phyloP scores from a whole-genome alignment of 768 basidiomycete species.

The Phlebiopsis flavidoalba region DNA sequence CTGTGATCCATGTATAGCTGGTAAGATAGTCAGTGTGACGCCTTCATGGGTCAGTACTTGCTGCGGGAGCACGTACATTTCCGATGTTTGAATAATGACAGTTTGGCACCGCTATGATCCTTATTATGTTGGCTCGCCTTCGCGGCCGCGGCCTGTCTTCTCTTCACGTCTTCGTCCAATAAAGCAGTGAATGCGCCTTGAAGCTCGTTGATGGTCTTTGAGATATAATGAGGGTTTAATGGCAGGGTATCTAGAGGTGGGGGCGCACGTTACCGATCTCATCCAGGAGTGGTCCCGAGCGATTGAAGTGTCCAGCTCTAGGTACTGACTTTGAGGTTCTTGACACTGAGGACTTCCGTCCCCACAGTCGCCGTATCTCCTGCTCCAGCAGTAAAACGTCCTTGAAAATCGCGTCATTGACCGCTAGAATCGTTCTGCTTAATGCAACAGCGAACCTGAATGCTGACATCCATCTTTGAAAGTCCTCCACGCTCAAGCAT shows the following conservation, averaged over 20 bases:
- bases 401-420: constrained; percentile 29
- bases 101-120: constrained; percentile 33
- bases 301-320: constrained; percentile 43
- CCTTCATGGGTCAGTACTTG: neutral
- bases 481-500: constrained; percentile 67
- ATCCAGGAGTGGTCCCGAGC: constrained; percentile 49
- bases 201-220: constrained; percentile 53
- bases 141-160: constrained; percentile 26
- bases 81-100: constrained; percentile 61
- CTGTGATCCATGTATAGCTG: constrained; percentile 1
- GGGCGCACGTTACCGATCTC: constrained; percentile 60
- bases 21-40: neutral
- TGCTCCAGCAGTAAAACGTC: constrained; percentile 50
- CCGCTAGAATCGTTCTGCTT: neutral
- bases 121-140: constrained; percentile 25
- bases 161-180: constrained; percentile 33
- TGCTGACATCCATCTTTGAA: constrained; percentile 67
- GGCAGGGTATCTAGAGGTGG: neutral
- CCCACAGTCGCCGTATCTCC: constrained; percentile 31
- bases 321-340: constrained; percentile 31
- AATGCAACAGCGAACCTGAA: constrained; percentile 46
- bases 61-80: constrained; percentile 16
- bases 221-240: neutral
- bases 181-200: constrained; percentile 48
- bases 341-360: constrained; percentile 29